Evolutionary conservation across 495 filamentous ascomycete species (phyloP).

Genomic region (Arthonia radiata): DNA sequence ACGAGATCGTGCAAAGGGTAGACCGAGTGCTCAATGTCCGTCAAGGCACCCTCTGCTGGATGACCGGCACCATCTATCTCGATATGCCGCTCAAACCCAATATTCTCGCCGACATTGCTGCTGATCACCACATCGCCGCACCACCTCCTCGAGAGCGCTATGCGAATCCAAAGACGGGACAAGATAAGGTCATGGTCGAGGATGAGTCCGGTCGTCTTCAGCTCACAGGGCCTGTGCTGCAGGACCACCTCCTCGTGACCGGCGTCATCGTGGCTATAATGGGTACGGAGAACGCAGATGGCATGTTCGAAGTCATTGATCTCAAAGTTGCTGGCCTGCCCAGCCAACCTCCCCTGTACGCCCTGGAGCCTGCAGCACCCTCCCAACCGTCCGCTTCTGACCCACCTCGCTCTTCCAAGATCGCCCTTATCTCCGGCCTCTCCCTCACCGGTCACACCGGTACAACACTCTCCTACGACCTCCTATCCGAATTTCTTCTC

Average conservation of each 20-base stretch:
- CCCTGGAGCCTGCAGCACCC: too few species aligned
- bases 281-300: slow-evolving; percentile 76
- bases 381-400: too few species aligned
- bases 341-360: slow-evolving; percentile 53
- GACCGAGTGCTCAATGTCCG: slow-evolving; percentile 84
- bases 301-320: slow-evolving; percentile 81
- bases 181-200: slow-evolving; percentile 61
- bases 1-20: slow-evolving; percentile 45
- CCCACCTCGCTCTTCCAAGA: too few species aligned
- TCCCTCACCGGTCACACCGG: slow-evolving; percentile 47
- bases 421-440: slow-evolving; percentile 77
- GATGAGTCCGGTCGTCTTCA: slow-evolving; percentile 87
- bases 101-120: slow-evolving; percentile 73
- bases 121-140: slow-evolving; percentile 58
- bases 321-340: slow-evolving; percentile 67
- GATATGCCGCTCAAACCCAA: slow-evolving; percentile 94
- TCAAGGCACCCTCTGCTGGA: slow-evolving; percentile 90
- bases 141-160: slow-evolving; percentile 66
- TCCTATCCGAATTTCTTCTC: slow-evolving; percentile 68
- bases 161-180: slow-evolving; percentile 25
- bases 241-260: slow-evolving; percentile 49
- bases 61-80: slow-evolving; percentile 85
- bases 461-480: slow-evolving; percentile 44
- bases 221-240: slow-evolving; percentile 41
- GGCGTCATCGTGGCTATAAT: slow-evolving; percentile 77